Base-by-base conservation (phyloP, 345 rosid genomes). In the Citrus mangshanensis region DNA sequence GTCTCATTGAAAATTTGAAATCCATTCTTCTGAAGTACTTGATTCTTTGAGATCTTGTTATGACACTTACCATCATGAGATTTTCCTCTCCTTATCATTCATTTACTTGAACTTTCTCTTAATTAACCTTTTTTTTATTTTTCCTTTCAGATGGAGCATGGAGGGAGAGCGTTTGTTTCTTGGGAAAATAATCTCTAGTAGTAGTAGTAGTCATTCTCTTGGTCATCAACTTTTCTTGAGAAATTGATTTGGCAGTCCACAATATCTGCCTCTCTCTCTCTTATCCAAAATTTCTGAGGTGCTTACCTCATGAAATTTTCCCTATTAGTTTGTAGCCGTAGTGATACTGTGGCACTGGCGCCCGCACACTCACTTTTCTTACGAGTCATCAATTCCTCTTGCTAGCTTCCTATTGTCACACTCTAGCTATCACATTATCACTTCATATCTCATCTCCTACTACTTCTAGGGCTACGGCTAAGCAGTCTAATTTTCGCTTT, bases 31-130 rank as follows among this genome's bases (percentile, higher is more conserved):
- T 30, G 19, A n/a, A 66, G 4, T 54, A 54, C 51, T 54, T 54
- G 58, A 54, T 54, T 66, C 42, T 66, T 9, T 35, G 46, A 66
- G 70, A 66, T 66, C 9, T 22, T 35, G 70, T 34, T 34, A 6
- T 66, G 70, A 66, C 46, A 66, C 70, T 66, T 21, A 21, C 42
- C 70, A 66, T 35, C 69, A 65, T 65, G 14, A 65, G 42, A 65
- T 65, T 65, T 64, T 34, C 69, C 42, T 65, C 42, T 65, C 69
- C 69, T 19, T 65, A 65, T 65, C 69, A 34, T 32, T 21, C 69
- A 65, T 34, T 32, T 18, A 34, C 24, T 65, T 64, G 38, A 37
- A 21, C 4, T 16, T 46, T 13, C 58, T 16, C 58, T 54, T 54
- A 54, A 54, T 0, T 32, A 32, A 32, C 22, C 7, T 64, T 3